Evolutionary conservation across 345 rosid species (phyloP).

Genomic region (Salix udensis): DNA sequence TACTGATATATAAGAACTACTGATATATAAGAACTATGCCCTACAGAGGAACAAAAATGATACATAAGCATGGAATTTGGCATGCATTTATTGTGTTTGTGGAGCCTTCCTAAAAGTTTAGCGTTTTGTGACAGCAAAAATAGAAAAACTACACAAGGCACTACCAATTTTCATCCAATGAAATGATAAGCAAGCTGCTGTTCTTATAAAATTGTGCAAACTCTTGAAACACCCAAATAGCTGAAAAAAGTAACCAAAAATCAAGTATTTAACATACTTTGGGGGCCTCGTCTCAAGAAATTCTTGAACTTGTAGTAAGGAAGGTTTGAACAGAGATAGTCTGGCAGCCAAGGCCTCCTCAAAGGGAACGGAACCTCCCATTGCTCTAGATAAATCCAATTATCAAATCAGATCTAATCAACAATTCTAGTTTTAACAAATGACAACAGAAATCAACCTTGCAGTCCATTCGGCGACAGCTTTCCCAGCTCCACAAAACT

Average conservation of each 20-base stretch:
- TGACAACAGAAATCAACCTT: conserved; percentile 44
- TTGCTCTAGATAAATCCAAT: conserved; percentile 55
- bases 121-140: not conserved
- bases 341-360: conserved; percentile 94
- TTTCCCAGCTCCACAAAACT: conserved; percentile 94
- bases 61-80: no score
- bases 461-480: conserved; percentile 98
- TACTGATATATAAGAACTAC: not conserved
- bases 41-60: no score
- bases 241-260: not conserved
- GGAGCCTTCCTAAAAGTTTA: not conserved
- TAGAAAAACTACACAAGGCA: not conserved
- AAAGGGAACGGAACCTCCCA: conserved; percentile 95
- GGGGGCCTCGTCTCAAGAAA: conserved; percentile 76
- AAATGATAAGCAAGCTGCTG: not conserved
- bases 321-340: conserved; percentile 80
- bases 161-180: not conserved
- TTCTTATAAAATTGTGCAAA: not conserved
- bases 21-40: no score
- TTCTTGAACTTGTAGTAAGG: conserved; percentile 66
- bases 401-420: conserved; percentile 2
- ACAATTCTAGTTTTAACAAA: not conserved
- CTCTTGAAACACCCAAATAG: not conserved
- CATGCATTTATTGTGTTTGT: not conserved
- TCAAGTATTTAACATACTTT: conserved; percentile 41